These are phyloP conservation scores for Lanmaoa rubissima DNA, from an alignment of 768 basidiomycete genomes.

Conservation along the genomic window DNA sequence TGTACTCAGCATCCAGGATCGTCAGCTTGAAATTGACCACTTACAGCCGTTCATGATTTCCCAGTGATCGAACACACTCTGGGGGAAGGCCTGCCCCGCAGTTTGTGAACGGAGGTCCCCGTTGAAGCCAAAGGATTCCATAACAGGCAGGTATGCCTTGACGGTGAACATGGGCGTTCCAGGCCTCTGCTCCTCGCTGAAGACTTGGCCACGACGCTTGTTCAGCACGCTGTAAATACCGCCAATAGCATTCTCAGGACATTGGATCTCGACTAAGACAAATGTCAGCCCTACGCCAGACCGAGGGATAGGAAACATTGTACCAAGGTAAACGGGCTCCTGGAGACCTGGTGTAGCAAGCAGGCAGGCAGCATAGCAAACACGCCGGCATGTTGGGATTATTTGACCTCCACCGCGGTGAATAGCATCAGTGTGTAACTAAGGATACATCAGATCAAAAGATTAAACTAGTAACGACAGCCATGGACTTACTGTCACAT, in stretches of 20 bases:
- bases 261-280: slow-evolving; percentile 87
- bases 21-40: slow-evolving; percentile 27
- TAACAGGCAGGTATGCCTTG: slow-evolving; percentile 93
- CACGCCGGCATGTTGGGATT: slow-evolving; percentile 96
- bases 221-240: slow-evolving; percentile 94
- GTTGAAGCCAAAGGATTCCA: slow-evolving; percentile 97
- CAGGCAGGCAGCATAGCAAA: slow-evolving; percentile 92
- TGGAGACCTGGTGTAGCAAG: slow-evolving; percentile 90
- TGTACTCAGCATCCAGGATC: not conserved
- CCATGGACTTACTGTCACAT: slow-evolving; percentile 75
- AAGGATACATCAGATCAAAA: slow-evolving; percentile 4
- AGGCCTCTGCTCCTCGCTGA: slow-evolving; percentile 93
- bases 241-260: slow-evolving; percentile 95
- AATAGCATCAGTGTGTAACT: slow-evolving; percentile 98
- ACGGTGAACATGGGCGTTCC: slow-evolving; percentile 99
- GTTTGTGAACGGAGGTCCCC: slow-evolving; percentile 91
- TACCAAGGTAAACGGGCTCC: slow-evolving; percentile 94
- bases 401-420: slow-evolving; percentile 99
- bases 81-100: slow-evolving; percentile 97
- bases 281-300: slow-evolving; percentile 12
- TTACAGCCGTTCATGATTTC: slow-evolving; percentile 78
- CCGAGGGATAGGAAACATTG: slow-evolving; percentile 9
- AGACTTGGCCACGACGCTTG: slow-evolving; percentile 97
- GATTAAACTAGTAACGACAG: not conserved
- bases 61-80: slow-evolving; percentile 93